Evolutionary conservation across 2,329 filamentous ascomycete species (phyloP).

Genomic region (Boeremia lycopersici): DNA sequence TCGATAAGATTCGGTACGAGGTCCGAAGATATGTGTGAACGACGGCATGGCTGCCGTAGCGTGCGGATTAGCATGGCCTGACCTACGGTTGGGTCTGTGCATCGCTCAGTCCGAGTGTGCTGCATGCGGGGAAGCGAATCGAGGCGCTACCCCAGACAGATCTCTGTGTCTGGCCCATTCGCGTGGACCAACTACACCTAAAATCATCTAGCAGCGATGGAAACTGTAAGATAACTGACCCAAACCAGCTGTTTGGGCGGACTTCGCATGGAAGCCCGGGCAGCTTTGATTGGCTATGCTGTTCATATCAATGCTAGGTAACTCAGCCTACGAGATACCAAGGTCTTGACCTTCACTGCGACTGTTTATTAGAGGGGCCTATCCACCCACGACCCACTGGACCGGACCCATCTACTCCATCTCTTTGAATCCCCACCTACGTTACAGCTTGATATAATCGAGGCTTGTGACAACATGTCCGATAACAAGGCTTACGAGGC

Average conservation of each 20-base stretch:
- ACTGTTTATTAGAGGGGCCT: constrained; percentile 2
- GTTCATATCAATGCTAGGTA: constrained; percentile 5
- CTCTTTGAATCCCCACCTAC: background rate
- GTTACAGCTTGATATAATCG: constrained; percentile 1
- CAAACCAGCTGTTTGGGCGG: constrained; percentile 1
- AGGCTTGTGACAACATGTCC: constrained; percentile 13
- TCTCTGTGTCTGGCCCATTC: constrained; percentile 8
- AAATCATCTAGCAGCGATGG: background rate
- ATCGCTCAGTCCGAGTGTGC: background rate
- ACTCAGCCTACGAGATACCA: constrained; percentile 3
- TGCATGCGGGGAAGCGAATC: constrained; percentile 8
- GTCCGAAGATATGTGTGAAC: background rate
- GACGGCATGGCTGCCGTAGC: constrained; percentile 8
- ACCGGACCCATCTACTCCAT: constrained; percentile 10
- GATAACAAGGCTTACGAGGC: constrained; percentile 15
- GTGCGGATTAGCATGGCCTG: background rate
- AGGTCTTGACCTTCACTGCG: constrained; percentile 10
- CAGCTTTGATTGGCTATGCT: background rate
- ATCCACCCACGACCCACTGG: constrained; percentile 1
- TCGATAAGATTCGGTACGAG: constrained; percentile 2
- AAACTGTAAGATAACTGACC: background rate
- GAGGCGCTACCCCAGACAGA: constrained; percentile 7
- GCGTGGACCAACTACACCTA: background rate
- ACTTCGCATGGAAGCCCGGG: background rate
- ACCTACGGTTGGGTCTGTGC: background rate